Evolutionary conservation across 192 early-diverging fungal genomes (phyloP).

Genomic region (Coemansia sp.): DNA sequence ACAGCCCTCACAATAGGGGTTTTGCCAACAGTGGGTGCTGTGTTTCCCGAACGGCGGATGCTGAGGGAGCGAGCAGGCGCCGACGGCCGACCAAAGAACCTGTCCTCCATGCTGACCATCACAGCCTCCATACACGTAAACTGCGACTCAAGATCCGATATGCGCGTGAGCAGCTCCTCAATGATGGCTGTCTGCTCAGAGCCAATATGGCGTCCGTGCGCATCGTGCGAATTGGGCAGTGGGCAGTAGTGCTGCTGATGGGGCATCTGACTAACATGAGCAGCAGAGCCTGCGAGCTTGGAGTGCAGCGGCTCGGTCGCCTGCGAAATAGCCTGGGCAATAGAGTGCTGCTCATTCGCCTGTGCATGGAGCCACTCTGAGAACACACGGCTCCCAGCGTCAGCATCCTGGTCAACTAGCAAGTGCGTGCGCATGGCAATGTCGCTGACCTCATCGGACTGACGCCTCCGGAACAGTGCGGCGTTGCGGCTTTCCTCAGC

Average conservation of each 20-base stretch:
- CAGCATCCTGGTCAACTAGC: constrained; percentile 10
- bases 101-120: constrained; percentile 32
- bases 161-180: constrained; percentile 19
- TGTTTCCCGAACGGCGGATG: constrained; percentile 13
- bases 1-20: constrained; percentile 16
- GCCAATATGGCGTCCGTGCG: not conserved
- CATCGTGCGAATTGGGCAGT: not conserved
- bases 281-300: not conserved
- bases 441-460: constrained; percentile 43
- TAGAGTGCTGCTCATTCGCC: constrained; percentile 5
- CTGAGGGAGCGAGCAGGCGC: constrained; percentile 14
- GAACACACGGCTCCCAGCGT: constrained; percentile 8
- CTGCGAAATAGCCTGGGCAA: constrained; percentile 13
- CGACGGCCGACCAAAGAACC: constrained; percentile 20
- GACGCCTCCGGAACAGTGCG: not conserved
- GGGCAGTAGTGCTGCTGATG: not conserved
- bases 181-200: not conserved
- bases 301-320: not conserved
- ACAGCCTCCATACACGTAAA: constrained; percentile 43
- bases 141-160: constrained; percentile 37
- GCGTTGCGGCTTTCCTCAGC: not conserved
- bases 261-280: not conserved
- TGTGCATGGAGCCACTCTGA: constrained; percentile 31
- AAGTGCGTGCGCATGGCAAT: constrained; percentile 49
- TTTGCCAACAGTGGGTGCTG: constrained; percentile 12